These are phyloP conservation scores for Phytopythium chamaehyphon DNA, from an alignment of 352 stramenopile genomes.

Conservation along the genomic window DNA sequence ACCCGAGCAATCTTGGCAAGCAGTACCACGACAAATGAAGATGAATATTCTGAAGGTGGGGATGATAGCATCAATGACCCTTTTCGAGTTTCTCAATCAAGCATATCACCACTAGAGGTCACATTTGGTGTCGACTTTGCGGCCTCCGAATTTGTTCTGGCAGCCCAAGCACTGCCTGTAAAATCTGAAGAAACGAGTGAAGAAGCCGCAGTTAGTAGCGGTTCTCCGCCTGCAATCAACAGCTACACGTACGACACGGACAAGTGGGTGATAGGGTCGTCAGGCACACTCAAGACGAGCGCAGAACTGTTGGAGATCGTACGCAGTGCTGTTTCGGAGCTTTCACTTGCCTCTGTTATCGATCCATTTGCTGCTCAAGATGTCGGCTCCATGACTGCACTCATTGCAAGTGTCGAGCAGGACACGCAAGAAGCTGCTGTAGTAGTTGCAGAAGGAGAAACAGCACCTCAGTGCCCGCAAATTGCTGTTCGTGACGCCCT, in stretches of 20 bases:
- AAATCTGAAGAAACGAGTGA: conserved; percentile 1
- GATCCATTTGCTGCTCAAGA: conserved; percentile 61
- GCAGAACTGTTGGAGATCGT: conserved; percentile 63
- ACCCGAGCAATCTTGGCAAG: conserved; percentile 16
- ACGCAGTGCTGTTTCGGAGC: conserved; percentile 39
- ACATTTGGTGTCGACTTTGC: conserved; percentile 67
- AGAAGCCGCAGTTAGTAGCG: conserved; percentile 2
- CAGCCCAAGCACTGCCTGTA: background rate
- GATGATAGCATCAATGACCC: background rate
- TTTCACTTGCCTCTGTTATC: conserved; percentile 48
- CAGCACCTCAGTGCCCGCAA: background rate
- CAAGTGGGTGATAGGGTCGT: conserved; percentile 51
- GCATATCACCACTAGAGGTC: conserved; percentile 33
- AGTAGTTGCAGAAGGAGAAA: background rate
- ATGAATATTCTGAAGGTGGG: conserved; percentile 3
- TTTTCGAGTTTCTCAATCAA: conserved; percentile 20
- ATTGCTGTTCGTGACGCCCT: background rate
- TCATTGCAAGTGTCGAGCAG: conserved; percentile 40
- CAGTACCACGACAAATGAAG: conserved; percentile 10
- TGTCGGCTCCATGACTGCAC: conserved; percentile 42
- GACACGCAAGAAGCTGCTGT: conserved; percentile 12
- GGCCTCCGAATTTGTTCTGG: conserved; percentile 42
- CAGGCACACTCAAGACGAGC: conserved; percentile 41
- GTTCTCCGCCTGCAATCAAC: background rate
- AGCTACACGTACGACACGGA: conserved; percentile 63